Evolutionary conservation across 2,329 filamentous ascomycete species (phyloP), one percentile per base, ranked within the genome.

Genomic region (Dryadomyces quercus-mongolicae): DNA sequence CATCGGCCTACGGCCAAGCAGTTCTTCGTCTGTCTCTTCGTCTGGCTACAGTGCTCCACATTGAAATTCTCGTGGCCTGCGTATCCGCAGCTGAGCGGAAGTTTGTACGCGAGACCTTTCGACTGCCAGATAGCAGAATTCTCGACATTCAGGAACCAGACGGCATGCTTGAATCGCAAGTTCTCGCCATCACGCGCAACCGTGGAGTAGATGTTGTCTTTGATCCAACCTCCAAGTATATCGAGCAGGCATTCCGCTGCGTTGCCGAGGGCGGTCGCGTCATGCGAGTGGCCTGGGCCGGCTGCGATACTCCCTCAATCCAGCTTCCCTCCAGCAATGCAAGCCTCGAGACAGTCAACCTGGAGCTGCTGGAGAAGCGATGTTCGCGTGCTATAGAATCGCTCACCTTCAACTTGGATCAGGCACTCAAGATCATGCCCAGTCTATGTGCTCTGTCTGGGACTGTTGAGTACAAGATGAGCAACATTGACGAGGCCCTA

Each of bases 121-220:
- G 54, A 0, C 49, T 64, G 4, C 53, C 54, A 1, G 56, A 66
- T 2, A 65, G 65, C 21, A 72, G 78, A 13, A 58, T 79, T 3
- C 52, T 62, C 2, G 44, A 59, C 15, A 48, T 22, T 5, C 25
- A 36, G 12, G 9, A 4, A 5, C 15, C 38, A 6, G 40, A 51
- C 8, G 49, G 56, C 15, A 10, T 49, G 18, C 36, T 58, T 16
- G 51, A 57, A 9, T 58, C 61, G 0, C 52, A 59, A 3, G 57
- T 75, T 38, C 59, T 65, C 25, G 57, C 63, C 0, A 53, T 65
- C 18, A 74, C 71, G 1, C 57, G 56, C 15, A 56, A 60, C 1
- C 53, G 56, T 2, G 68, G 69, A 12, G 67, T 75, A 2, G 70
- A 77, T 47, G 56, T 75, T 3, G 64, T 77, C 1, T 74, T 75